phyloP scores from a whole-genome alignment of 495 filamentous ascomycete genomes.

The Aspergillus wentii region DNA sequence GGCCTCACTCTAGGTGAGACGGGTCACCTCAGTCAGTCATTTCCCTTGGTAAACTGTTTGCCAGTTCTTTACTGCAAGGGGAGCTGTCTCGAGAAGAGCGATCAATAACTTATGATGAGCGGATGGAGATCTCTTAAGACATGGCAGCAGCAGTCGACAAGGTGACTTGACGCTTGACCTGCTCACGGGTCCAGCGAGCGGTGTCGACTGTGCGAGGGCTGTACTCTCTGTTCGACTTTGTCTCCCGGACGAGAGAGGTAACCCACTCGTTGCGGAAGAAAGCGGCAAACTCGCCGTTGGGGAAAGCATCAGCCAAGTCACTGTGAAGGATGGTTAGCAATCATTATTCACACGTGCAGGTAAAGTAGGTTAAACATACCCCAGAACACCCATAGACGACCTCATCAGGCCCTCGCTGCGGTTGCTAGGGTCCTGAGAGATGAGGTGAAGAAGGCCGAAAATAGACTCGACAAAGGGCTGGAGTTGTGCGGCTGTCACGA shows the following conservation, averaged over 20 bases:
- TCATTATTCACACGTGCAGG: neutral
- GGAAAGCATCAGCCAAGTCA: slow-evolving; percentile 91
- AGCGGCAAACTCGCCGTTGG: slow-evolving; percentile 75
- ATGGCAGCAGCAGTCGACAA: slow-evolving; percentile 31
- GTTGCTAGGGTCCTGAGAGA: slow-evolving; percentile 68
- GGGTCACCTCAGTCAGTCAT: slow-evolving; percentile 5
- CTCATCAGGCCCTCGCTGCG: slow-evolving; percentile 89
- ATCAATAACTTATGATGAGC: slow-evolving; percentile 1
- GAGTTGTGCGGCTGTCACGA: slow-evolving; percentile 56
- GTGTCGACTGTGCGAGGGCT: slow-evolving; percentile 80
- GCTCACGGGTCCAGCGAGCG: slow-evolving; percentile 94
- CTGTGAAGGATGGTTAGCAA: slow-evolving; percentile 46
- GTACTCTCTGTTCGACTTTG: slow-evolving; percentile 79
- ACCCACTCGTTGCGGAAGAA: slow-evolving; percentile 92
- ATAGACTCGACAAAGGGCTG: slow-evolving; percentile 78
- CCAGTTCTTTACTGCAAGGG: slow-evolving; percentile 6
- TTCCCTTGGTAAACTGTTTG: slow-evolving; percentile 9
- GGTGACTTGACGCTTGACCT: slow-evolving; percentile 86
- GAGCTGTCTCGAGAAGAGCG: slow-evolving; percentile 6
- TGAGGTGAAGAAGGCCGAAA: slow-evolving; percentile 79
- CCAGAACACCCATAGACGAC: slow-evolving; percentile 92
- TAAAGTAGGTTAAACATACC: slow-evolving; percentile 62
- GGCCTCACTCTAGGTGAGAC: slow-evolving; percentile 3
- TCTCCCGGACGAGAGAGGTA: slow-evolving; percentile 79
- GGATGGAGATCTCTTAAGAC: slow-evolving; percentile 21